A percentile compares a stretch with the other conserved stretches of the same genome.
Conservation (phyloP, 805 yeast genomes). For the Yamadazyma philogaea region DNA sequence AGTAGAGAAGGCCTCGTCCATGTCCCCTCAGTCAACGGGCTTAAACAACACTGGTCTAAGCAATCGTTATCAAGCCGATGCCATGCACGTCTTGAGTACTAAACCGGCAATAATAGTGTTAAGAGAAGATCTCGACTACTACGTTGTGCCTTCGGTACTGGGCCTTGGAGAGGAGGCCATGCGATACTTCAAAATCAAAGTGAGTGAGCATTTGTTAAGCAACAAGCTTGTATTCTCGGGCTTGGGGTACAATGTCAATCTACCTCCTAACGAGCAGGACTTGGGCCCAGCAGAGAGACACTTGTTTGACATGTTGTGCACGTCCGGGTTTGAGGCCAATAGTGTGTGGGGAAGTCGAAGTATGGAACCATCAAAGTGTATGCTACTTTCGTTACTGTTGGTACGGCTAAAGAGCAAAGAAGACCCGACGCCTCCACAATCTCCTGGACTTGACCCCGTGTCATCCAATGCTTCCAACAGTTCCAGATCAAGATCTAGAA, state of each 20-base stretch:
- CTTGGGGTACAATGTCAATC: slow-evolving; percentile 50
- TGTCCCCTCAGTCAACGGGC: slow-evolving; percentile 34
- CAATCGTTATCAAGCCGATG: slow-evolving; percentile 16
- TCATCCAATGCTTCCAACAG: slow-evolving; percentile 36
- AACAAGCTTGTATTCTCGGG: slow-evolving; percentile 74
- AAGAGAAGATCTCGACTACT: slow-evolving; percentile 91
- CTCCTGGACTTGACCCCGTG: slow-evolving; percentile 44
- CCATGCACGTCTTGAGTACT: slow-evolving; percentile 61
- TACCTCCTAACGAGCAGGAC: slow-evolving; percentile 37
- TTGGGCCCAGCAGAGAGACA: slow-evolving; percentile 93
- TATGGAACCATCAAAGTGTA: slow-evolving; percentile 83
- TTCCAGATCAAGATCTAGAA: slow-evolving; percentile 48
- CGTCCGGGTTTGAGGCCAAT: slow-evolving; percentile 70
- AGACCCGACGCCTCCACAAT: slow-evolving; percentile 34
- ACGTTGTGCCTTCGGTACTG: slow-evolving; percentile 74
- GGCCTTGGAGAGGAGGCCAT: slow-evolving; percentile 58
- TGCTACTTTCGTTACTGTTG: slow-evolving; percentile 78
- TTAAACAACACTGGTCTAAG: slow-evolving; percentile 4
- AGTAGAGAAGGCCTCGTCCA: slow-evolving; percentile 27
- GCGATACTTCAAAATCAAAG: slow-evolving; percentile 65
- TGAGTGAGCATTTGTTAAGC: slow-evolving; percentile 61
- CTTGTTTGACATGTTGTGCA: slow-evolving; percentile 88
- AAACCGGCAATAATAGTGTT: slow-evolving; percentile 90
- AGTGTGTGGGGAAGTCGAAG: slow-evolving; percentile 87
- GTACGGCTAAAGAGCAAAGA: slow-evolving; percentile 48